These are phyloP conservation scores for Clavariopsis aquatica DNA, from an alignment of 495 filamentous ascomycete genomes.

Conservation along the genomic window DNA sequence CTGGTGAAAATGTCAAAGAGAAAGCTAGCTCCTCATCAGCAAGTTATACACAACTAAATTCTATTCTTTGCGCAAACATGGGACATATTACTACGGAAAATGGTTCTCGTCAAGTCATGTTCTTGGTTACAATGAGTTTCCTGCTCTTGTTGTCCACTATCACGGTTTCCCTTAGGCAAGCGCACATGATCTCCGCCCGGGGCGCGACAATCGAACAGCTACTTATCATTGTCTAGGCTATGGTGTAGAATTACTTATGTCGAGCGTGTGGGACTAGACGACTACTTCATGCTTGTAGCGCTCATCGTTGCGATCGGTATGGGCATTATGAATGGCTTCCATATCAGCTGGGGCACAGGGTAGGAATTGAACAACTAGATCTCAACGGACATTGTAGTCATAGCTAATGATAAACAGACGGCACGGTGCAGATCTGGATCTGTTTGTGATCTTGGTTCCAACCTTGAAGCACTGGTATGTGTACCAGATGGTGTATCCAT, in stretches of 20 bases:
- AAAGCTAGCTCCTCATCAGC: too few species aligned
- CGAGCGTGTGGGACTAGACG: conserved; percentile 2
- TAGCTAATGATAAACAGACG: too few species aligned
- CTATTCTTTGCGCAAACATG: too few species aligned
- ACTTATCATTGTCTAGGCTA: background rate
- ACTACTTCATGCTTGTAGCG: conserved; percentile 36
- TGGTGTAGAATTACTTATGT: conserved; percentile 3
- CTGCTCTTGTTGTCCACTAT: conserved; percentile 8
- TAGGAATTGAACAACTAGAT: background rate
- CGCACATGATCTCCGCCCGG: background rate
- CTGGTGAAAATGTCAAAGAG: too few species aligned
- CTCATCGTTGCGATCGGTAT: conserved; percentile 13
- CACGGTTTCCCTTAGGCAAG: conserved; percentile 7
- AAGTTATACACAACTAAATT: too few species aligned
- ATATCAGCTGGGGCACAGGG: conserved; percentile 25
- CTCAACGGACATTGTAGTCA: too few species aligned
- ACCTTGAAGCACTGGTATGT: too few species aligned
- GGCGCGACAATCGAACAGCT: background rate
- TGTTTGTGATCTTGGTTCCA: too few species aligned
- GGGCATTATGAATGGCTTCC: conserved; percentile 13
- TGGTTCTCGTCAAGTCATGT: too few species aligned
- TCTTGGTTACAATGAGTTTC: conserved; percentile 3
- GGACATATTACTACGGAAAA: too few species aligned
- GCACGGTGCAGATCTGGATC: too few species aligned
- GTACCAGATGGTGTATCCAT: too few species aligned